Percentiles rank a stretch among this genome's conserved stretches.
These are phyloP conservation scores for Argentina anserina DNA, from an alignment of 306 rosid genomes.

Conservation along the genomic window DNA sequence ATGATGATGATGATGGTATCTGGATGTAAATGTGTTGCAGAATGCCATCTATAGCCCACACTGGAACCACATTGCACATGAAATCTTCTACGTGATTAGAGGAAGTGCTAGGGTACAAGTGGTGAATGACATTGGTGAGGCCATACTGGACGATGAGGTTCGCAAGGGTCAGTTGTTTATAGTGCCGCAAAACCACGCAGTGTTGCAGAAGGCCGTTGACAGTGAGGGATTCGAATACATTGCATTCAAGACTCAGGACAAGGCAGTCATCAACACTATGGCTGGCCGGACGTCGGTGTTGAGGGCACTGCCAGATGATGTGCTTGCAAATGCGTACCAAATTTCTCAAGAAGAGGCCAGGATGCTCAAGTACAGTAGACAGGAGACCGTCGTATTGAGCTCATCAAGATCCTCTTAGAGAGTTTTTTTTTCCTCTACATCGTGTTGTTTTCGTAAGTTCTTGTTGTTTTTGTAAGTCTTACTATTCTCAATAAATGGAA, in stretches of 20 bases:
- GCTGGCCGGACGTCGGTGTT: constrained; percentile 36
- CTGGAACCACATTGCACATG: constrained; percentile 54
- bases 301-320: constrained; percentile 40
- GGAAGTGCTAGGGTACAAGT: constrained; percentile 53
- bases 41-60: constrained; percentile 53
- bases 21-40: constrained; percentile 21
- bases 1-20: background rate
- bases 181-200: constrained; percentile 58
- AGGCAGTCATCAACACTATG: constrained; percentile 32
- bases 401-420: constrained; percentile 20
- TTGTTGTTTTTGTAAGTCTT: background rate
- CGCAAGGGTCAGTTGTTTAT: constrained; percentile 34
- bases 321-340: constrained; percentile 31
- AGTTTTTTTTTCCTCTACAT: background rate
- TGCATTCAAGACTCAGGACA: constrained; percentile 53
- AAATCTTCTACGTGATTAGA: constrained; percentile 34
- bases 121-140: constrained; percentile 44
- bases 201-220: constrained; percentile 31
- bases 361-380: constrained; percentile 41
- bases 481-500: background rate
- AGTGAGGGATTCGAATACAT: constrained; percentile 40
- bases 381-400: constrained; percentile 25
- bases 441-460: background rate
- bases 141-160: constrained; percentile 37
- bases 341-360: constrained; percentile 33